Percentiles rank a stretch among this genome's conserved stretches.
These are phyloP conservation scores for Tetratostichococcus sp. DNA, from an alignment of 139 green algal species.

Conservation along the genomic window DNA sequence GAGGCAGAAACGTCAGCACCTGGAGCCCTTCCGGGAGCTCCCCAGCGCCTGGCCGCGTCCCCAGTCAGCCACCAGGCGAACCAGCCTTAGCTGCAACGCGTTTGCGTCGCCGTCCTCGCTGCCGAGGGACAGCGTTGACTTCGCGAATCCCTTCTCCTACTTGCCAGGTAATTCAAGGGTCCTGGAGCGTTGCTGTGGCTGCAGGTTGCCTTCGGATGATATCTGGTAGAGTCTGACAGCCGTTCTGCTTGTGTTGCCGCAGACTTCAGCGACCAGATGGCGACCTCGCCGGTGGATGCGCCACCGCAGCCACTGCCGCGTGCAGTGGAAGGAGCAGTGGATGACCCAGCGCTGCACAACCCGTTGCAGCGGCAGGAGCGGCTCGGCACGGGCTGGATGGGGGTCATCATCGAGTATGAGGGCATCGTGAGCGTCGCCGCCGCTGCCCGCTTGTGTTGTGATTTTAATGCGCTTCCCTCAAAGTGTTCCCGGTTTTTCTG, in stretches of 20 bases:
- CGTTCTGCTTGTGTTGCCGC: no score
- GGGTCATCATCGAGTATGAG: constrained; percentile 82
- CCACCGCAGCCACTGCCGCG: constrained; percentile 27
- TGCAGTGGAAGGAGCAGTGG: constrained; percentile 39
- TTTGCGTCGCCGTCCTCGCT: neutral
- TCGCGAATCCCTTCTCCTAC: neutral
- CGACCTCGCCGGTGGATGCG: neutral
- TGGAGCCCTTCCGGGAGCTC: neutral
- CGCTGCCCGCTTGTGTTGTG: neutral
- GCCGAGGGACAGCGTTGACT: neutral
- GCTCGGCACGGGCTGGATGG: constrained; percentile 84
- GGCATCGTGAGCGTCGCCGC: constrained; percentile 51
- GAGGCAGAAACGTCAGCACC: neutral
- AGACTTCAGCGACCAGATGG: neutral
- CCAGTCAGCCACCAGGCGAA: neutral
- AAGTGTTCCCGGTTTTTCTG: no score
- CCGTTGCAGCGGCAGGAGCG: constrained; percentile 68
- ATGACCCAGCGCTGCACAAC: constrained; percentile 59
- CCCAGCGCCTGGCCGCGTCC: neutral
- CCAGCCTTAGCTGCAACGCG: neutral
- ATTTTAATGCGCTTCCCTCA: no score
- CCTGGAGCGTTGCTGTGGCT: no score
- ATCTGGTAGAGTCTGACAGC: no score
- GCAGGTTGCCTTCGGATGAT: no score
- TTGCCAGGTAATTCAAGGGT: no score